A percentile compares a stretch with the other conserved stretches of the same genome.
These are phyloP conservation scores for Isoetes taiwanensis DNA, from an alignment of 75 land plant genomes.

Conservation along the genomic window DNA sequence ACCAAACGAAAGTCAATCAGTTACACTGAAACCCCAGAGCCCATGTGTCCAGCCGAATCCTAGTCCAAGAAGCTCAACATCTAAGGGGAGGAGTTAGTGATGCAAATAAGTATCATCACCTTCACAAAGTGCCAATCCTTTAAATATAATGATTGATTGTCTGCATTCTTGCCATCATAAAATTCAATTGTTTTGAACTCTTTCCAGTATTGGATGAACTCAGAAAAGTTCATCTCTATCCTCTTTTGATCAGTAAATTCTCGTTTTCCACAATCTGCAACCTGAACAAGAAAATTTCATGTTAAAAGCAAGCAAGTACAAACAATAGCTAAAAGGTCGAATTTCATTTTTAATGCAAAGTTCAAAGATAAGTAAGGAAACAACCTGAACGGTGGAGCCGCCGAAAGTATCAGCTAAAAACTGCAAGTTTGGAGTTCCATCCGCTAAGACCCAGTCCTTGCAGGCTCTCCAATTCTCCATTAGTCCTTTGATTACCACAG, in stretches of 20 bases:
- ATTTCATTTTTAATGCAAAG: neutral
- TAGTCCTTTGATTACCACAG: slow-evolving; percentile 61
- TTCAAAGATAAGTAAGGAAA: neutral
- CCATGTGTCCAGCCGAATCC: too few species aligned
- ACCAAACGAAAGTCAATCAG: too few species aligned
- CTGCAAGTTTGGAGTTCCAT: slow-evolving; percentile 42
- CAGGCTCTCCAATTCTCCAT: slow-evolving; percentile 61
- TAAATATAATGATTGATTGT: slow-evolving; percentile 34
- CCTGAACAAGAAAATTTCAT: slow-evolving; percentile 23
- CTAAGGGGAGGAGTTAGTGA: too few species aligned
- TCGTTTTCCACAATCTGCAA: slow-evolving; percentile 61
- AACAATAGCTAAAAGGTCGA: neutral
- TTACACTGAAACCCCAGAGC: too few species aligned
- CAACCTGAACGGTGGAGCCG: slow-evolving; percentile 53
- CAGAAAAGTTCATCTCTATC: slow-evolving; percentile 57
- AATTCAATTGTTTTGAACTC: neutral
- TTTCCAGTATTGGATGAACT: slow-evolving; percentile 48
- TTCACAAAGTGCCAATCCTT: slow-evolving; percentile 95
- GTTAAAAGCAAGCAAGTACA: neutral
- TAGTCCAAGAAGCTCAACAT: too few species aligned
- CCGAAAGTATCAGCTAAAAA: slow-evolving; percentile 46
- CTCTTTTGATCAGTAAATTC: slow-evolving; percentile 80
- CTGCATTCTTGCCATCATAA: neutral
- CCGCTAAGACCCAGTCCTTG: slow-evolving; percentile 41
- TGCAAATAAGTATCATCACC: slow-evolving; percentile 21